A percentile compares a stretch with the other conserved stretches of the same genome.
Evolutionary conservation across 2,329 filamentous ascomycete species (phyloP).

Genomic region (Colletotrichum truncatum): DNA sequence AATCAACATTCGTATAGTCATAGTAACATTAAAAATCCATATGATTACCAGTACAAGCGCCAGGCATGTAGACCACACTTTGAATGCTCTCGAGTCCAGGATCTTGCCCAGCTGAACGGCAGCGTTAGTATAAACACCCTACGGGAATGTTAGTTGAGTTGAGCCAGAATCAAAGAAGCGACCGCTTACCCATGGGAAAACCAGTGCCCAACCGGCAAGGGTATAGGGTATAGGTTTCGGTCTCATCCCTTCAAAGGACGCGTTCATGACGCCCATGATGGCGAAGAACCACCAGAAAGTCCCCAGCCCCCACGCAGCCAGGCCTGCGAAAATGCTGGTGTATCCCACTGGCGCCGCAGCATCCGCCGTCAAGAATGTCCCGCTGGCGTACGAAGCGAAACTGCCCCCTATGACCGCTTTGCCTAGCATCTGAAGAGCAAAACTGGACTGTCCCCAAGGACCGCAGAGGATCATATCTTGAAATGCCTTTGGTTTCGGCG

Average conservation of each 20-base stretch:
- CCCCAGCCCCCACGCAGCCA: conserved; percentile 49
- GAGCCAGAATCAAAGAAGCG: background rate
- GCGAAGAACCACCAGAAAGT: conserved; percentile 53
- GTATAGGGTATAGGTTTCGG: conserved; percentile 37
- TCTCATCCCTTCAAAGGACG: conserved; percentile 33
- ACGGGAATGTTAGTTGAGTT: background rate
- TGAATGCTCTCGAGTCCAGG: conserved; percentile 48
- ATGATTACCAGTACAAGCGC: conserved; percentile 44
- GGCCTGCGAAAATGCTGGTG: conserved; percentile 45
- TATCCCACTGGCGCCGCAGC: conserved; percentile 42
- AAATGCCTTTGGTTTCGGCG: conserved; percentile 34
- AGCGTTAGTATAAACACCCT: conserved; percentile 50
- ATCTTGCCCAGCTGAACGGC: conserved; percentile 46
- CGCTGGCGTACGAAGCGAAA: conserved; percentile 43
- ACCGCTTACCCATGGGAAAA: conserved; percentile 48
- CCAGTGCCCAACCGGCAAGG: conserved; percentile 43
- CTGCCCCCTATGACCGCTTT: conserved; percentile 36
- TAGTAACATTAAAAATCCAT: conserved; percentile 32
- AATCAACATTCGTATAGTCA: background rate
- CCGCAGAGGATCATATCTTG: conserved; percentile 51
- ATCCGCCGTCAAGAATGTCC: conserved; percentile 40
- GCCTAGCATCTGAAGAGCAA: conserved; percentile 48
- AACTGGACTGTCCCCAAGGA: conserved; percentile 48
- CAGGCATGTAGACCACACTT: conserved; percentile 47
- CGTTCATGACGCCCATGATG: conserved; percentile 39